Evolutionary conservation across 495 filamentous ascomycete species (phyloP).

Genomic region (Tuber calosporum): DNA sequence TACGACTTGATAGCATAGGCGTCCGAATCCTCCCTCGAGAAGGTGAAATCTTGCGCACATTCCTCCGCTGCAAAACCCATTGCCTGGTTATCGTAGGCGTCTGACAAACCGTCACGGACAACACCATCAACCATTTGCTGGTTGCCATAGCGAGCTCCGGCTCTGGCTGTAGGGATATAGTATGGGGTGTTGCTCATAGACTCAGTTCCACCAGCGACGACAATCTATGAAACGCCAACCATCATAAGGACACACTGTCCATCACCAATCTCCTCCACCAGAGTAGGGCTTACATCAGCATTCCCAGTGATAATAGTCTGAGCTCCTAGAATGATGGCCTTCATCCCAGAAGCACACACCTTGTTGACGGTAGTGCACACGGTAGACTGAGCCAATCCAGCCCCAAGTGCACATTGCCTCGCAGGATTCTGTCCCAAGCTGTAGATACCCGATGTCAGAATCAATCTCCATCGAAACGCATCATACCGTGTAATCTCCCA

Average conservation of each 20-base stretch:
- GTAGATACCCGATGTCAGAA: constrained; percentile 10
- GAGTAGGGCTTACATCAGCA: constrained; percentile 50
- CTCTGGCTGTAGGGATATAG: constrained; percentile 78
- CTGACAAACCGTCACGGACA: constrained; percentile 82
- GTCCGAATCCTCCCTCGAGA: constrained; percentile 78
- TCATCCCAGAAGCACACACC: constrained; percentile 89
- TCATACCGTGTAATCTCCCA: background rate
- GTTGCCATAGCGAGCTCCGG: constrained; percentile 83
- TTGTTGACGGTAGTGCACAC: constrained; percentile 96
- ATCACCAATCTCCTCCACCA: background rate
- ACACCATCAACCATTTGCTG: constrained; percentile 80
- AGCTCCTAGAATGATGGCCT: constrained; percentile 88
- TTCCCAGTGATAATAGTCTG: constrained; percentile 96
- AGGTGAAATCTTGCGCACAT: constrained; percentile 74
- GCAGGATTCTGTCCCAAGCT: constrained; percentile 96
- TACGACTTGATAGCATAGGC: constrained; percentile 89
- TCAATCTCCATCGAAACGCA: constrained; percentile 7
- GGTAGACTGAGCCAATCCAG: constrained; percentile 68
- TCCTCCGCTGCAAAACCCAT: constrained; percentile 93
- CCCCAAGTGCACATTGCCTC: constrained; percentile 81
- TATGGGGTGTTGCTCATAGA: constrained; percentile 98
- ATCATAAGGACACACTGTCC: background rate
- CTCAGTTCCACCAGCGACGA: constrained; percentile 89
- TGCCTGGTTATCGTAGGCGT: constrained; percentile 80
- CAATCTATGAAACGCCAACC: constrained; percentile 45